phyloP scores from a whole-genome alignment of 345 rosid species.

The Erysimum cheiranthoides region DNA sequence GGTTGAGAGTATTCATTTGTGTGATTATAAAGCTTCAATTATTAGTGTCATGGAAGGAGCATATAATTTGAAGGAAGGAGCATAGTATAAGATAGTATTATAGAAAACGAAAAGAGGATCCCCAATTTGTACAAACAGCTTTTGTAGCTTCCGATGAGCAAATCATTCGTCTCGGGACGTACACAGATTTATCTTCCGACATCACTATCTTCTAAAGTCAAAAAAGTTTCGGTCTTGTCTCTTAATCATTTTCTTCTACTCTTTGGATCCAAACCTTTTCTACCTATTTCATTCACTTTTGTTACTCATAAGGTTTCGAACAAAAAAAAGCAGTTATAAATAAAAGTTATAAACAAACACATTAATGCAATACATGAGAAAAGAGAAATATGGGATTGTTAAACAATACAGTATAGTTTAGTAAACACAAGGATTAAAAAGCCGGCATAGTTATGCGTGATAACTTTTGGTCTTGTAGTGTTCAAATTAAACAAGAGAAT shows the following conservation, averaged over 20 bases:
- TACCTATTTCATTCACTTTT: constrained; percentile 4
- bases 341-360: not conserved
- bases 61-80: constrained; percentile 11
- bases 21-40: constrained; percentile 29
- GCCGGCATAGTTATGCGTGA: constrained; percentile 43
- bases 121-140: constrained; percentile 46
- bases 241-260: constrained; percentile 41
- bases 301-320: constrained; percentile 32
- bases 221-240: constrained; percentile 44
- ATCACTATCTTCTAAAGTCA: constrained; percentile 49
- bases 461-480: constrained; percentile 43
- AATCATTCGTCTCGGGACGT: constrained; percentile 50
- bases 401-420: constrained; percentile 3
- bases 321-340: too few species aligned
- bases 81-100: not conserved
- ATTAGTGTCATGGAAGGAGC: constrained; percentile 33
- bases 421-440: constrained; percentile 17
- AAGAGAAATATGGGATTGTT: not conserved
- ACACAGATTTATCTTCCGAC: constrained; percentile 47
- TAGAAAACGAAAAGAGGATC: constrained; percentile 32
- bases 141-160: constrained; percentile 48
- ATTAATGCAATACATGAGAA: not conserved
- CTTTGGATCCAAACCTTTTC: constrained; percentile 37
- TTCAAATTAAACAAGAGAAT: constrained; percentile 37
- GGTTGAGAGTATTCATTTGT: not conserved